Base-by-base conservation (phyloP, 495 filamentous ascomycete genomes). In the Durotheca rogersii region DNA sequence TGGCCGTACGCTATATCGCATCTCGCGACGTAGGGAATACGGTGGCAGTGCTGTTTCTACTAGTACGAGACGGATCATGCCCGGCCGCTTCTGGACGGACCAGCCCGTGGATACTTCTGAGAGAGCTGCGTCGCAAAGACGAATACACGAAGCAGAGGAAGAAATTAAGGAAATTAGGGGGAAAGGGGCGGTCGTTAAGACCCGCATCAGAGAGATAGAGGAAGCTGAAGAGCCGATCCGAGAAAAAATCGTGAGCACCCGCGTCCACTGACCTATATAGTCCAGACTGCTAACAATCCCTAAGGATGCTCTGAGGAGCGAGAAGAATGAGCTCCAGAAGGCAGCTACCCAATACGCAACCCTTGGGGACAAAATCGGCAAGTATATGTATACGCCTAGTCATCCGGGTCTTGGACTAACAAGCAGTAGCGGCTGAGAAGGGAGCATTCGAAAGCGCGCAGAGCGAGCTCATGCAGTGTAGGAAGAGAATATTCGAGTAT, bases 1-100 rank as follows among this genome's bases (percentile, higher is more conserved):
- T 27, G 82, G 82, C 1, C 71, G 67, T n/a, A 63, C 78, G 17
- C 62, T 47, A 6, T 91, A 85, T 60, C 68, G 70, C 10, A 73
- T 90, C 37, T 71, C 64, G 2, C 79, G 84, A 7, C 79, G 90
- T 31, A 66, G 72, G 50, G 90, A 95, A 63, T 95, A 94, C 64
- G 89, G 87, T 0, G 70, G 81, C 0, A 61, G 64, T 12, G 89
- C 85, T 4, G 72, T 72, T 6, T 88, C 88, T 5, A 90, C 87
- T 4, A 67, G 67, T 6, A 80, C 85, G 1, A 75, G 67, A 33
- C 62, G 66, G 37, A 47, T 95, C 1, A 69, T 55, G 7, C 65
- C 56, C 25, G 88, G 87, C 2, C 64, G 60, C 10, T 73, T 78
- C 43, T 96, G 90, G 87, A 89, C 86, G 2, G 79, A 89, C 48